phyloP scores from a whole-genome alignment of 1,139 yeast genomes.

The Saccharomyces hybrid region DNA sequence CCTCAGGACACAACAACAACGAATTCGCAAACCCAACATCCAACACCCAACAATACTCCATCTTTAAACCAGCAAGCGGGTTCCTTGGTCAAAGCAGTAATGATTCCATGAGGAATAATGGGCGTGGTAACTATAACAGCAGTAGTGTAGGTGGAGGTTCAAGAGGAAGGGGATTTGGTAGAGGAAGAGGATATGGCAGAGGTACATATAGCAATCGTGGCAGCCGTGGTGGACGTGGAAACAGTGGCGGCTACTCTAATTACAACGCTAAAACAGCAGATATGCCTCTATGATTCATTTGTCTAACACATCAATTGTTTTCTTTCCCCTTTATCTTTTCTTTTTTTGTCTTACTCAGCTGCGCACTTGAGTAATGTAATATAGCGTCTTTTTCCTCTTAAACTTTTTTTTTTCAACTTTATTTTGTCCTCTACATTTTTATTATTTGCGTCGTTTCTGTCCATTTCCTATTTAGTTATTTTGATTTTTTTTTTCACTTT shows the following conservation, averaged over 20 bases:
- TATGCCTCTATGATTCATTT: neutral
- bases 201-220: neutral
- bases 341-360: neutral
- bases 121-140: conserved; percentile 5
- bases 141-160: conserved; percentile 13
- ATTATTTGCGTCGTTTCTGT: neutral
- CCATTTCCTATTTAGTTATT: neutral
- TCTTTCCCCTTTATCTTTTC: neutral
- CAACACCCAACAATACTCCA: conserved; percentile 12
- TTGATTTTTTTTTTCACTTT: neutral
- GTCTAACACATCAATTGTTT: too few species aligned
- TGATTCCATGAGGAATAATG: conserved; percentile 3
- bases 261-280: neutral
- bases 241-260: conserved; percentile 10
- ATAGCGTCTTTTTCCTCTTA: neutral
- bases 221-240: conserved; percentile 8
- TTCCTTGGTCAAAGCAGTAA: conserved; percentile 11
- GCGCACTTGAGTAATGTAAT: neutral
- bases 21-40: neutral
- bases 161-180: conserved; percentile 11
- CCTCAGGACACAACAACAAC: neutral
- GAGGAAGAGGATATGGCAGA: conserved; percentile 8
- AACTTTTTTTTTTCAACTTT: neutral
- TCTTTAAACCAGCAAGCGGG: conserved; percentile 27
- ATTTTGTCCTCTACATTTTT: neutral